Base-by-base conservation (phyloP, 176 grass and related monocot species). In the Lolium rigidum region DNA sequence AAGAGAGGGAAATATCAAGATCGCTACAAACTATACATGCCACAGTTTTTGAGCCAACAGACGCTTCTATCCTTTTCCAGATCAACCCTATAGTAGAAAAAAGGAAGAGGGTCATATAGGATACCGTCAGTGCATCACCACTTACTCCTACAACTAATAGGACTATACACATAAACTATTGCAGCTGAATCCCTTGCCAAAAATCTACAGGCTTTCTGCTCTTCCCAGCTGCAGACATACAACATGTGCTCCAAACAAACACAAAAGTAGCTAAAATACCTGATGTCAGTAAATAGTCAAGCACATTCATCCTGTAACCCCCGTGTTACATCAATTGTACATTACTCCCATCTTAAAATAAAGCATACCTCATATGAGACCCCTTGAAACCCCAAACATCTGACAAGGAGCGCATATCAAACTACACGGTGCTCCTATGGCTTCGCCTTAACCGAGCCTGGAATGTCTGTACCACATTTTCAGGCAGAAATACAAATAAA, bases 11-110 rank as follows among this genome's bases (percentile, higher is more conserved):
- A 43, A 35, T 46, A 9, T 20, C 22, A 15, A 21, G 25, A 3
- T 50, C 10, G n/a, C n/a, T 60, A 74, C 60, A 5, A 43, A 57
- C 4, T 1, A 77, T 88, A 97, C 92, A 92, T 97, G 94, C 94
- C 25, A 90, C 92, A 72, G 94, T 97, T 81, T 97, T 97, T 10
- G 94, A 92, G 56, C 94, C 92, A 88, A 97, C 86, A 70, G 88
- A 97, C 31, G 92, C 84, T 86, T 97, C 89, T 12, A 94, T 97
- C 21, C 92, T 97, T 82, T 94, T 97, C 94, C 94, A 97, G 94
- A 80, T 93, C 92, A 72, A 97, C 92, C 83, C 94, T 97, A 89
- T 18, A 77, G 47, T 14, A 83, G 60, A 18, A 82, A 87, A 88
- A 90, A 22, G 6, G 58, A 77, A 4, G 41, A 2, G 55, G 18